Conservation (phyloP, 345 rosid species). For the Fremontodendron californicum region DNA sequence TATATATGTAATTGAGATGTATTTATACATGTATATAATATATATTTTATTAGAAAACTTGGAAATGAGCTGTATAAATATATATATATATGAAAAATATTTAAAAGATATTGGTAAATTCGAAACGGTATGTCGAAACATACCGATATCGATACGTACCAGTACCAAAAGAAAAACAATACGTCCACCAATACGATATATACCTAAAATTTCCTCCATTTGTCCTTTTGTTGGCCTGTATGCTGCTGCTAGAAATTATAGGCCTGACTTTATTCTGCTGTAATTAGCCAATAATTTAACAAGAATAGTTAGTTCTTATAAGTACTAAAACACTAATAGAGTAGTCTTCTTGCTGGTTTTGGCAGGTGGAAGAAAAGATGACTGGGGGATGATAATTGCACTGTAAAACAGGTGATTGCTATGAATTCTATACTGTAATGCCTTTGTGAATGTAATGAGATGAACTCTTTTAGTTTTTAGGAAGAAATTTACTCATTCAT, state of each 20-base stretch:
- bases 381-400: background rate
- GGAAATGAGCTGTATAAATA: too few relatives aligned
- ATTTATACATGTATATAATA: too few relatives aligned
- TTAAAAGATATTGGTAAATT: too few relatives aligned
- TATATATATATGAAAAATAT: too few relatives aligned
- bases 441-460: background rate
- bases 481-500: background rate
- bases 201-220: background rate
- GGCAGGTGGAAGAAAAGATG: slow-evolving; percentile 3
- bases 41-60: too few relatives aligned
- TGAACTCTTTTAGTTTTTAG: background rate
- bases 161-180: too few relatives aligned
- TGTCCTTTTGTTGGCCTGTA: background rate
- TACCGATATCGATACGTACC: too few relatives aligned
- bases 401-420: background rate
- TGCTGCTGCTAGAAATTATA: background rate
- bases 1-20: too few relatives aligned
- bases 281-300: background rate
- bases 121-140: too few relatives aligned
- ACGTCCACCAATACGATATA: too few relatives aligned
- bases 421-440: background rate
- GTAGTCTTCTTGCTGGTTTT: background rate
- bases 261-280: background rate
- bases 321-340: background rate
- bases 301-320: background rate